phyloP scores from a whole-genome alignment of 139 green algal species.

The Micromonas commoda region DNA sequence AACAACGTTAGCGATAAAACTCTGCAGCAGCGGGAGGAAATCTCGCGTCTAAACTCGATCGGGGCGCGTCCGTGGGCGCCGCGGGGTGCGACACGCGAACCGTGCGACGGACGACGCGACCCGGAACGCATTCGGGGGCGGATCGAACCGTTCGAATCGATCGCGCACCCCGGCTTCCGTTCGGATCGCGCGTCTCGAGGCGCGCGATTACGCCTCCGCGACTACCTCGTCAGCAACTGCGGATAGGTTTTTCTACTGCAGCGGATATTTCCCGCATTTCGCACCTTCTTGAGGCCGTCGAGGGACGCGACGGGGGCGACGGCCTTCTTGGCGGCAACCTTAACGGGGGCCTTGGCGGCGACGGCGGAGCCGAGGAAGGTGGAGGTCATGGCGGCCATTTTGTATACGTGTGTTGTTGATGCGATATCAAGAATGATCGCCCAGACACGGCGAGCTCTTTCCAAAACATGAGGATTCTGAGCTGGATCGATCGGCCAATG shows the following conservation, averaged over 20 bases:
- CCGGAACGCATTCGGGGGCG: neutral
- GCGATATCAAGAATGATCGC: neutral
- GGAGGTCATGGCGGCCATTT: conserved; percentile 16
- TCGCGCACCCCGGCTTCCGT: neutral
- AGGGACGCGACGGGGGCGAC: conserved; percentile 1
- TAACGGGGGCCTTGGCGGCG: neutral
- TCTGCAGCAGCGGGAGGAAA: too few species aligned
- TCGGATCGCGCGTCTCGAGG: neutral
- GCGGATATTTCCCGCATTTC: neutral
- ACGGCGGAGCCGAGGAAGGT: conserved; percentile 14
- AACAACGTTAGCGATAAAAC: too few species aligned
- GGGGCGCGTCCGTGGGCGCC: too few species aligned
- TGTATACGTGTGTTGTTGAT: neutral
- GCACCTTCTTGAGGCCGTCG: neutral
- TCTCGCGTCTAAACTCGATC: too few species aligned
- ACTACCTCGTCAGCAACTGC: too few species aligned
- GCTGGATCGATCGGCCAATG: too few species aligned
- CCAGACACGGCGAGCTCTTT: too few species aligned
- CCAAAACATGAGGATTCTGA: too few species aligned
- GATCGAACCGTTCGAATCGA: neutral
- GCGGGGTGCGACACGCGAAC: too few species aligned
- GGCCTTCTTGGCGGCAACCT: neutral
- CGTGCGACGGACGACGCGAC: too few species aligned
- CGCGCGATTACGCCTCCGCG: too few species aligned
- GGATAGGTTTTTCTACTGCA: too few species aligned